Base-by-base conservation (phyloP, 2,329 filamentous ascomycete species). In the Pseudogymnoascus sp. region DNA sequence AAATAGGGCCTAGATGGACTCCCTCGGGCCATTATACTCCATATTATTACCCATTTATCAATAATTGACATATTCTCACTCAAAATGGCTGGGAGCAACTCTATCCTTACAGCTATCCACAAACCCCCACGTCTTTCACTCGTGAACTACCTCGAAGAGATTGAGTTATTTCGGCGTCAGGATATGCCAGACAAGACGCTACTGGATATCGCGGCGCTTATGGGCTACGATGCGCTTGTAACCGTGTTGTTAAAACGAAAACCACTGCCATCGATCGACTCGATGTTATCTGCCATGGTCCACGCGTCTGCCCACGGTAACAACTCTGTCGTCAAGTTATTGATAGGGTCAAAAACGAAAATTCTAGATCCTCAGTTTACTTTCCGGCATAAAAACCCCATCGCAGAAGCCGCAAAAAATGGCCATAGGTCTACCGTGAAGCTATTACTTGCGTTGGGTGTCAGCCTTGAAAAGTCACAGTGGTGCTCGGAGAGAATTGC, bases 141-240 rank as follows among this genome's bases (percentile, higher is more conserved):
- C 3, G 25, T 16, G 25, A 31, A 53, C 11, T 53, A 53, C 25
- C 46, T 53, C 46, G 23, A 31, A 16, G 23, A 53, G 7, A n/a
- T 53, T 16, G 46, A 53, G 46, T 31, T 53, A 31, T 16, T n/a
- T 53, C 46, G 46, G n/a, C 46, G 46, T 11, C 46, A 53, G 25
- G 7, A 31, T 11, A 53, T 53, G 23, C 23, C 46, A 14, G 25
- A 53, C 14, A 53, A 53, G 46, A 31, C 46, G 25, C 25, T 53
- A 31, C 46, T 53, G 31, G 46, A 53, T 31, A 31, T 31, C 9
- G 23, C 46, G 1, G 46, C 25, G 11, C 2, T 53, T 18, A 53
- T 53, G 46, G 46, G 46, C 7, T 53, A 53, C 46, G 46, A 53
- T 53, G 46, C 46, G 2, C 46, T 53, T 53, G n/a, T 28, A 28